phyloP scores from a whole-genome alignment of 352 stramenopile species.

The Phytopythium helicoides region DNA sequence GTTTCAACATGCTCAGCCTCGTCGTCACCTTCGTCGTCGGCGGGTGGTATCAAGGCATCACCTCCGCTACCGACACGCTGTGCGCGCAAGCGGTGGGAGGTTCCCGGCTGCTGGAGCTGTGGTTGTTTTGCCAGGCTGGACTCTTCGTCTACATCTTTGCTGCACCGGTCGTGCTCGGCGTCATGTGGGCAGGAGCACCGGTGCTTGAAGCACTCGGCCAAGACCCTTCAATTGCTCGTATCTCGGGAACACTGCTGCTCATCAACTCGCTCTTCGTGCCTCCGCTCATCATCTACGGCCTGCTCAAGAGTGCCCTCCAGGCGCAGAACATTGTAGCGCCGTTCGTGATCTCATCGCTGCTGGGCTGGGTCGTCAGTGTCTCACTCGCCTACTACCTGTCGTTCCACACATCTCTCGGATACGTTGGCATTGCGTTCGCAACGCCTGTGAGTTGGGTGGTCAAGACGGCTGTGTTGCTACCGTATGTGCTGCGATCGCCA shows the following conservation, averaged over 20 bases:
- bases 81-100: conserved; percentile 43
- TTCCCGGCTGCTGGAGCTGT: conserved; percentile 32
- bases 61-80: conserved; percentile 42
- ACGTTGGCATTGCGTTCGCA: conserved; percentile 38
- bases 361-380: conserved; percentile 22
- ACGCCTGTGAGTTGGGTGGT: conserved; percentile 29
- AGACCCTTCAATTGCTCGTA: conserved; percentile 23
- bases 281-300: conserved; percentile 25
- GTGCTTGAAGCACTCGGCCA: conserved; percentile 41
- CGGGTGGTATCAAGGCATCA: conserved; percentile 26
- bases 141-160: conserved; percentile 28
- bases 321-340: conserved; percentile 43
- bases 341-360: conserved; percentile 20
- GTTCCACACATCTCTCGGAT: conserved; percentile 37
- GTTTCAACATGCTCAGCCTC: conserved; percentile 14
- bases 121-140: conserved; percentile 48
- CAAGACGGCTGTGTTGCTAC: conserved; percentile 29
- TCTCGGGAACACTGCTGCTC: conserved; percentile 25
- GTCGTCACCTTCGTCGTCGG: conserved; percentile 33
- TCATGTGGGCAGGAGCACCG: conserved; percentile 23
- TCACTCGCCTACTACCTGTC: conserved; percentile 33
- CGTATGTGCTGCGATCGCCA: conserved; percentile 25
- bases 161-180: conserved; percentile 17
- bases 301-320: conserved; percentile 39
- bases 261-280: conserved; percentile 23